Evolutionary conservation across 441 rosid species (phyloP).

Genomic region (Syzygium malaccense): DNA sequence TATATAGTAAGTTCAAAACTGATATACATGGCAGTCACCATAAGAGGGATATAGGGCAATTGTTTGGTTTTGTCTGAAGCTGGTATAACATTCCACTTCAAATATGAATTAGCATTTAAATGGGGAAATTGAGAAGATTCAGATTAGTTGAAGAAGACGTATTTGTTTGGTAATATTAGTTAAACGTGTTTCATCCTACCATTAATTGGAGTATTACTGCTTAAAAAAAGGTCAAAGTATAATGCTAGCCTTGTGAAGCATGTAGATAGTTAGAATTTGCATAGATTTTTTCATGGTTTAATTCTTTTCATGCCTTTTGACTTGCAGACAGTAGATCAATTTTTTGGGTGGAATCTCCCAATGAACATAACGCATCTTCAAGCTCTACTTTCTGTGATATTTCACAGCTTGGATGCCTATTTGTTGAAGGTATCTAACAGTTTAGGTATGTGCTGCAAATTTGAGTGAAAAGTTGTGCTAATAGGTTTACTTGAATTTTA

Average conservation of each 20-base stretch:
- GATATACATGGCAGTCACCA: neutral
- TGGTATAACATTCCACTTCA: neutral
- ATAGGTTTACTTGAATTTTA: neutral
- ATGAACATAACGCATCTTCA: slow-evolving; percentile 93
- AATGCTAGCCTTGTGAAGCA: neutral
- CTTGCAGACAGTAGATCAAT: slow-evolving; percentile 94
- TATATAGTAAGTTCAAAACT: neutral
- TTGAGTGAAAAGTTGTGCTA: neutral
- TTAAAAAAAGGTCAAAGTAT: neutral
- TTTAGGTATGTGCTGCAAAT: slow-evolving; percentile 51
- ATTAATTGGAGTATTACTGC: neutral
- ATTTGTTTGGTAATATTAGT: neutral
- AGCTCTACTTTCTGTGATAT: slow-evolving; percentile 86
- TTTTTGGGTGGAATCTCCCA: slow-evolving; percentile 84
- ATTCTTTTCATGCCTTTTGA: slow-evolving; percentile 9
- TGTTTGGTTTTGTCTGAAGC: neutral
- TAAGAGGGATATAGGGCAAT: neutral
- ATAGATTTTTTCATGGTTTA: neutral
- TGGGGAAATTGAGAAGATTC: neutral
- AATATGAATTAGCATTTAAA: neutral
- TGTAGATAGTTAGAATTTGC: neutral
- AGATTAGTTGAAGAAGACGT: neutral
- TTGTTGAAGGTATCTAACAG: slow-evolving; percentile 60
- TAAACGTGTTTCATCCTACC: neutral
- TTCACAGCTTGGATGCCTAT: slow-evolving; percentile 82